Percentiles rank a stretch among this genome's conserved stretches.
phyloP scores from a whole-genome alignment of 176 grass and related monocot species.

The Dendrocalamus sinicus region DNA sequence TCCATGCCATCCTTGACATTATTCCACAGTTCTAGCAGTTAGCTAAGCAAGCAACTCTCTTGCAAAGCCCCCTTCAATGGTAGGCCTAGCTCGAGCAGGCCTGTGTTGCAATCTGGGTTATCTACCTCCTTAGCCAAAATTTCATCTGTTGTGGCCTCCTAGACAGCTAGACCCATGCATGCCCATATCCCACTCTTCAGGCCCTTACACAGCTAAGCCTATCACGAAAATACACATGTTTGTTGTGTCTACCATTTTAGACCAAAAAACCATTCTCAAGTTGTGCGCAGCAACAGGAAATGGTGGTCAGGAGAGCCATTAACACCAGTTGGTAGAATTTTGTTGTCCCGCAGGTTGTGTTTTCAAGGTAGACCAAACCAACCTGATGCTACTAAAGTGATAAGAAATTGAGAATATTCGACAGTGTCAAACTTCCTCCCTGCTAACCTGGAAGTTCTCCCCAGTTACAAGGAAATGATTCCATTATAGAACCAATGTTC shows the following conservation, averaged over 20 bases:
- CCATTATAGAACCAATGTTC: neutral
- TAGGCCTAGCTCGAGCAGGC: neutral
- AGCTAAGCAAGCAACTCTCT: neutral
- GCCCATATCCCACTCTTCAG: too few species aligned
- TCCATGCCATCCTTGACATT: neutral
- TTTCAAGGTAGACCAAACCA: neutral
- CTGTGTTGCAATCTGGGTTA: too few species aligned
- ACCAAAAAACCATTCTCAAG: too few species aligned
- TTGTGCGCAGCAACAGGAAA: too few species aligned
- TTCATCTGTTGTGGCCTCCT: too few species aligned
- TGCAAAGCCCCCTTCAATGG: neutral
- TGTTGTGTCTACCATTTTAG: too few species aligned
- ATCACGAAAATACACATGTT: too few species aligned
- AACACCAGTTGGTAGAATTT: too few species aligned
- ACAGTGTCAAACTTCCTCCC: neutral
- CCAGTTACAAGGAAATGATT: slow-evolving; percentile 11
- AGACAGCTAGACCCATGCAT: too few species aligned
- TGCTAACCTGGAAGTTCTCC: slow-evolving; percentile 5
- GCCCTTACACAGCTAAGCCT: too few species aligned
- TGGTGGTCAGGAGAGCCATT: too few species aligned
- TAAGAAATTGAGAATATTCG: neutral
- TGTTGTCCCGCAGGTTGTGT: neutral
- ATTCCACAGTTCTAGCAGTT: slow-evolving; percentile 18
- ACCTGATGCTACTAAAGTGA: neutral
- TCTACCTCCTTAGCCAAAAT: too few species aligned